phyloP scores from a whole-genome alignment of 2,329 filamentous ascomycete genomes.

The Aspergillus brunneoviolaceus region DNA sequence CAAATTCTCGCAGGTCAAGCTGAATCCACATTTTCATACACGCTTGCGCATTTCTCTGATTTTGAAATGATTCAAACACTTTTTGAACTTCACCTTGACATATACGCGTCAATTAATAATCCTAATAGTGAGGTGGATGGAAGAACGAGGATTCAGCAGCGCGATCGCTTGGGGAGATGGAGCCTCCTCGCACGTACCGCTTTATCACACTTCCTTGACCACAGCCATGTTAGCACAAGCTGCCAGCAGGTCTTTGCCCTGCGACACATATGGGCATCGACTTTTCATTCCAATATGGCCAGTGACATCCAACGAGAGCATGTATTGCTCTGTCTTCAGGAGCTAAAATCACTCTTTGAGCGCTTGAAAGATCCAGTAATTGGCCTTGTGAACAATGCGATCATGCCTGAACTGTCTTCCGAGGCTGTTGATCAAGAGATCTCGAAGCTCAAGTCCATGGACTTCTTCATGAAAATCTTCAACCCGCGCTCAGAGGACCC shows the following conservation, averaged over 20 bases:
- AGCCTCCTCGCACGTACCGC: conserved; percentile 56
- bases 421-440: conserved; percentile 87
- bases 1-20: conserved; percentile 25
- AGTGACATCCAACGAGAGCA: conserved; percentile 59
- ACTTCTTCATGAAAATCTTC: conserved; percentile 91
- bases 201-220: conserved; percentile 45
- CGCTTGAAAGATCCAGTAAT: conserved; percentile 48
- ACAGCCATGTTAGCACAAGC: conserved; percentile 27
- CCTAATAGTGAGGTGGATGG: conserved; percentile 57
- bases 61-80: conserved; percentile 59
- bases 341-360: conserved; percentile 58
- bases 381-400: conserved; percentile 76
- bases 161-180: conserved; percentile 62
- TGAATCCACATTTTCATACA: conserved; percentile 27
- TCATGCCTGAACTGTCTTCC: conserved; percentile 83
- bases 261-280: conserved; percentile 66
- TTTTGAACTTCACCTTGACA: conserved; percentile 67
- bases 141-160: conserved; percentile 53
- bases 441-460: conserved; percentile 89
- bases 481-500: conserved; percentile 79
- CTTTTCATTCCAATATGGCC: conserved; percentile 59
- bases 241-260: conserved; percentile 50
- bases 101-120: conserved; percentile 63
- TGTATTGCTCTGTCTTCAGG: conserved; percentile 61
- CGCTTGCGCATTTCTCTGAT: conserved; percentile 34